phyloP scores from a whole-genome alignment of 2,329 filamentous ascomycete species.

The Penicillium sp. region DNA sequence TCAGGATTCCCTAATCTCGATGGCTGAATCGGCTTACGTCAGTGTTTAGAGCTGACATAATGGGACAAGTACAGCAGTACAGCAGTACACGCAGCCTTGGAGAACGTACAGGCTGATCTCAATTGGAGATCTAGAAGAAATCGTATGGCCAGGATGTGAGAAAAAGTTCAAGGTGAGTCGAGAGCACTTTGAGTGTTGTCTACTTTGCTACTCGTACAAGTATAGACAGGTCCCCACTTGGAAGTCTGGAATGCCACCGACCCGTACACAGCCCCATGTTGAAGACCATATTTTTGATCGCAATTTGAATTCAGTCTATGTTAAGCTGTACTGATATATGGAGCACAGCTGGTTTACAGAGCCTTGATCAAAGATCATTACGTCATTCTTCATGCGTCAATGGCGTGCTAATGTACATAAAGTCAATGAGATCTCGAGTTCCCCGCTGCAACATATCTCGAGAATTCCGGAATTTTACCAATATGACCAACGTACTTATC shows the following conservation, averaged over 20 bases:
- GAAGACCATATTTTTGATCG: not conserved
- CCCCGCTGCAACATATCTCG: not conserved
- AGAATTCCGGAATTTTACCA: not conserved
- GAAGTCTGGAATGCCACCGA: not conserved
- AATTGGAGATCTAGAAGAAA: not conserved
- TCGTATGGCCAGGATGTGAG: too few species aligned
- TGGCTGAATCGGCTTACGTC: not conserved
- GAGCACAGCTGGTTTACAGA: not conserved
- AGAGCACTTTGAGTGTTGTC: not conserved
- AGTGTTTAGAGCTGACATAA: not conserved
- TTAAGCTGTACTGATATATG: too few species aligned
- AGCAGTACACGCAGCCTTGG: too few species aligned
- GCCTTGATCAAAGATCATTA: not conserved
- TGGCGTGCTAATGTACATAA: slow-evolving; percentile 4
- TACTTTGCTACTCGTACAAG: too few species aligned
- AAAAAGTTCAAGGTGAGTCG: not conserved
- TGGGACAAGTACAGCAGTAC: not conserved
- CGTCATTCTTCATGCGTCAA: not conserved
- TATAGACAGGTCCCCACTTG: not conserved
- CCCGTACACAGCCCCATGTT: not conserved
- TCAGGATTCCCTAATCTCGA: not conserved
- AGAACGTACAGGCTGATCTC: not conserved
- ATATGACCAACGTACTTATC: slow-evolving; percentile 55
- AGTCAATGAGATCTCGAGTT: not conserved
- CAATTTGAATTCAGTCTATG: too few species aligned